phyloP scores from a whole-genome alignment of 257 asterid species.

The Solanum etuberosum region DNA sequence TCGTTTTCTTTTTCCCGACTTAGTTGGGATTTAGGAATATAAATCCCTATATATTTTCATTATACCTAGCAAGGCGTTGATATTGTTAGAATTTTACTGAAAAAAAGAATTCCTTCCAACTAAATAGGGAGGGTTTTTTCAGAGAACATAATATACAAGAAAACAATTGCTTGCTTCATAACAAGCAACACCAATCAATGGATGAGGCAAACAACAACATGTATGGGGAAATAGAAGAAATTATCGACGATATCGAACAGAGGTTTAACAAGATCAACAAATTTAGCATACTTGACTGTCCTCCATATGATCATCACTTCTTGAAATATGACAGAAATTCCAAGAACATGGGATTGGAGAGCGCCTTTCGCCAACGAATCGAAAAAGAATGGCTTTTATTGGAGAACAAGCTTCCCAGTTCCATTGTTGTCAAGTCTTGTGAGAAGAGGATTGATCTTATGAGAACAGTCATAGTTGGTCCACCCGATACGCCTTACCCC shows the following conservation, averaged over 20 bases:
- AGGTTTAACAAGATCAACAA: constrained; percentile 10
- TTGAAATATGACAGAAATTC: background rate
- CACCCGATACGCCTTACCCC: constrained; percentile 7
- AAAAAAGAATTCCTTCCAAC: background rate
- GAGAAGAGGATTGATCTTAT: constrained; percentile 16
- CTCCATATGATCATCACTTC: constrained; percentile 17
- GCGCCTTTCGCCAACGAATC: background rate
- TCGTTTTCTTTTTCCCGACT: background rate
- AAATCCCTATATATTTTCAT: too few species aligned
- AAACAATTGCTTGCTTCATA: background rate
- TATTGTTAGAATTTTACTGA: background rate
- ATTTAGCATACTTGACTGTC: background rate
- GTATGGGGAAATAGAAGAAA: constrained; percentile 26
- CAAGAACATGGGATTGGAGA: background rate
- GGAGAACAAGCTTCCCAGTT: constrained; percentile 3
- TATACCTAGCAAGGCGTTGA: background rate
- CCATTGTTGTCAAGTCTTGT: constrained; percentile 11
- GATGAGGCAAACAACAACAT: background rate
- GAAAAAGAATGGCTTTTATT: background rate
- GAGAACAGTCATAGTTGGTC: constrained; percentile 25
- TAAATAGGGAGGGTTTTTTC: background rate
- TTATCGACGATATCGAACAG: constrained; percentile 8
- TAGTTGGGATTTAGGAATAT: background rate
- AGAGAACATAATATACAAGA: background rate
- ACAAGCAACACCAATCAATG: background rate